Conservation (phyloP, 768 basidiomycete genomes). For the Pulveroboletus sp. region DNA sequence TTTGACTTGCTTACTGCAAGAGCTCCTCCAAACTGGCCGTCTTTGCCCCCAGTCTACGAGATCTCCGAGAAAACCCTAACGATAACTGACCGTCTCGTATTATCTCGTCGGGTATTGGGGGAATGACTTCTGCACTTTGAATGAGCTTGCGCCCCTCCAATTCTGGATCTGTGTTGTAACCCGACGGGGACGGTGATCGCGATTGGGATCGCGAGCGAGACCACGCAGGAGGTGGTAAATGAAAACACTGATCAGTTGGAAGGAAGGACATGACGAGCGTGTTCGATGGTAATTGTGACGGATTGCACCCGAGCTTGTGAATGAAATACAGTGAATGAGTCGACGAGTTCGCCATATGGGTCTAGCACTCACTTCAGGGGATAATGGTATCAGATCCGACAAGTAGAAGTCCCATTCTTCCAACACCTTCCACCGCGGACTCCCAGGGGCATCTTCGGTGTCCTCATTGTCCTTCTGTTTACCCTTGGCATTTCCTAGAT, state of each 20-base stretch:
- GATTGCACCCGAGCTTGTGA: conserved; percentile 35
- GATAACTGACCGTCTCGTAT: conserved; percentile 11
- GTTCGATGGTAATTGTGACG: conserved; percentile 61
- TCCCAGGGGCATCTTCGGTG: conserved; percentile 10
- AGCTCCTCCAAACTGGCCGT: conserved; percentile 67
- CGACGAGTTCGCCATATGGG: conserved; percentile 3
- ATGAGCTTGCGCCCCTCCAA: conserved; percentile 42
- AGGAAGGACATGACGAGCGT: conserved; percentile 63
- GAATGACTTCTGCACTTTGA: conserved; percentile 21
- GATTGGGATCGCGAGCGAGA: conserved; percentile 24
- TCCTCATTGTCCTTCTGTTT: conserved; percentile 41
- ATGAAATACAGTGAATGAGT: conserved; percentile 8
- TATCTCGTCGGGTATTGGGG: conserved; percentile 19
- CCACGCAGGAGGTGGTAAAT: conserved; percentile 40
- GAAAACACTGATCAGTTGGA: conserved; percentile 57
- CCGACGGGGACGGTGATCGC: conserved; percentile 56
- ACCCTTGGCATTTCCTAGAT: conserved; percentile 32
- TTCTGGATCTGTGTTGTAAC: conserved; percentile 74
- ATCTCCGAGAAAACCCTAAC: conserved; percentile 16
- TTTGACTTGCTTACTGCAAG: conserved; percentile 49
- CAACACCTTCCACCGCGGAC: conserved; percentile 55
- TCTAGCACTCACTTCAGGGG: conserved; percentile 51
- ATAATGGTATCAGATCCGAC: conserved; percentile 49
- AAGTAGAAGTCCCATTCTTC: conserved; percentile 66
- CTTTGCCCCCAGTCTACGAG: conserved; percentile 30